These are phyloP conservation scores for Candida ficus DNA, from an alignment of 805 yeast genomes.

Conservation along the genomic window DNA sequence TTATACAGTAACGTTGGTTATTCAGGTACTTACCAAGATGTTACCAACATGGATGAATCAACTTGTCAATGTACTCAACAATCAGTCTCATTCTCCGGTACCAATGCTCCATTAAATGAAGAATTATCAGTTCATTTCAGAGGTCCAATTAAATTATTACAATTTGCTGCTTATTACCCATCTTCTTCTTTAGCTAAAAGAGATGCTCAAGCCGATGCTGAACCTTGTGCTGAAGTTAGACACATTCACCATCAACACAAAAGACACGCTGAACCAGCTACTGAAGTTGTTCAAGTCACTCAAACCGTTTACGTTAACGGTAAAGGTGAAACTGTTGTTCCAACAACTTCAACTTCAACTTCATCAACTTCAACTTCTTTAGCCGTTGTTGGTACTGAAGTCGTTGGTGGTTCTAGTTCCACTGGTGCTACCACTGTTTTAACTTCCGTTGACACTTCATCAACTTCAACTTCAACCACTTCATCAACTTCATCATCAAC, in stretches of 20 bases:
- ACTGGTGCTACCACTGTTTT: slow-evolving; percentile 16
- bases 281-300: slow-evolving; percentile 66
- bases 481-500: slow-evolving; percentile 11
- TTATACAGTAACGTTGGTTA: slow-evolving; percentile 72
- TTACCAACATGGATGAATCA: slow-evolving; percentile 69
- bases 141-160: slow-evolving; percentile 76
- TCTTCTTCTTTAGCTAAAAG: slow-evolving; percentile 38
- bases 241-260: slow-evolving; percentile 47
- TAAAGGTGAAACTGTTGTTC: slow-evolving; percentile 37
- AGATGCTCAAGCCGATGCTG: slow-evolving; percentile 35
- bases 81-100: slow-evolving; percentile 57
- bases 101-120: slow-evolving; percentile 76
- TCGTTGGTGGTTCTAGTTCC: slow-evolving; percentile 15
- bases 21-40: slow-evolving; percentile 78
- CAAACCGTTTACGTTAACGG: slow-evolving; percentile 69
- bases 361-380: not conserved
- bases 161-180: slow-evolving; percentile 89
- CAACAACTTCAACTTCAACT: not conserved
- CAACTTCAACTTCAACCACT: slow-evolving; percentile 28
- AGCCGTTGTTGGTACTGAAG: not conserved
- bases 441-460: slow-evolving; percentile 21
- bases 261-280: slow-evolving; percentile 47
- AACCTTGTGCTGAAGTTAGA: slow-evolving; percentile 23
- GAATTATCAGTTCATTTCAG: slow-evolving; percentile 86
- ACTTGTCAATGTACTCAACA: slow-evolving; percentile 67